A percentile compares a stretch with the other conserved stretches of the same genome.
Evolutionary conservation across 768 basidiomycete species (phyloP).

Genomic region (Russula lepida): DNA sequence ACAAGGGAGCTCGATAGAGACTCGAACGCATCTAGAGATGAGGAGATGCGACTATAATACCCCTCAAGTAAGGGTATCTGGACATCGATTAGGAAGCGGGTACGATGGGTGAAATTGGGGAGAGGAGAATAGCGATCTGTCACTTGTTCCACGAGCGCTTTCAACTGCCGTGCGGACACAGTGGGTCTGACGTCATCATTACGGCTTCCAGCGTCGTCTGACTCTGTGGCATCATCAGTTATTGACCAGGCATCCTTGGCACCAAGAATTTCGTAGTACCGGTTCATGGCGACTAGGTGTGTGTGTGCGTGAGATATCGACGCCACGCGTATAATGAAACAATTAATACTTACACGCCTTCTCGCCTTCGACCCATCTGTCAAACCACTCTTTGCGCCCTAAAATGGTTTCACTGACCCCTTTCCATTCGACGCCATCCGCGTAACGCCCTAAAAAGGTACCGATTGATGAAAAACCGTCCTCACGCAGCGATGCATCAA

Average conservation of each 20-base stretch:
- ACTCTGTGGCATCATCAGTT: conserved; percentile 50
- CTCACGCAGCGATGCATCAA: conserved; percentile 71
- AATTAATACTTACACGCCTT: conserved; percentile 57
- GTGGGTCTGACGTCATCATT: conserved; percentile 54
- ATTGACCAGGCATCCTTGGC: conserved; percentile 82
- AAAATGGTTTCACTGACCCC: conserved; percentile 80
- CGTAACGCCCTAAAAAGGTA: conserved; percentile 35
- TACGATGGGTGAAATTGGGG: conserved; percentile 66
- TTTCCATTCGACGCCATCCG: conserved; percentile 43
- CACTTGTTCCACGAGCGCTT: conserved; percentile 83
- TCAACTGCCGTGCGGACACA: conserved; percentile 73
- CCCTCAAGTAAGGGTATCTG: conserved; percentile 78
- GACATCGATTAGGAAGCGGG: conserved; percentile 73
- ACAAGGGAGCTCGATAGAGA: conserved; percentile 81
- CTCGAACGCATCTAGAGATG: conserved; percentile 91
- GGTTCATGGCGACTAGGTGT: conserved; percentile 69
- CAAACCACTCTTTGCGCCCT: conserved; percentile 81
- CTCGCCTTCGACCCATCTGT: conserved; percentile 85
- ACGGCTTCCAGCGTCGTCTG: conserved; percentile 7
- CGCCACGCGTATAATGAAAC: background rate
- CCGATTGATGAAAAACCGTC: conserved; percentile 59
- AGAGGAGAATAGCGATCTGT: conserved; percentile 91
- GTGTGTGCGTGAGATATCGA: background rate
- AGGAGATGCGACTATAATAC: conserved; percentile 69
- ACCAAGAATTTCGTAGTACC: conserved; percentile 78